These are phyloP conservation scores for Rhamnella rubrinervis DNA, from an alignment of 331 rosid species.

Conservation along the genomic window DNA sequence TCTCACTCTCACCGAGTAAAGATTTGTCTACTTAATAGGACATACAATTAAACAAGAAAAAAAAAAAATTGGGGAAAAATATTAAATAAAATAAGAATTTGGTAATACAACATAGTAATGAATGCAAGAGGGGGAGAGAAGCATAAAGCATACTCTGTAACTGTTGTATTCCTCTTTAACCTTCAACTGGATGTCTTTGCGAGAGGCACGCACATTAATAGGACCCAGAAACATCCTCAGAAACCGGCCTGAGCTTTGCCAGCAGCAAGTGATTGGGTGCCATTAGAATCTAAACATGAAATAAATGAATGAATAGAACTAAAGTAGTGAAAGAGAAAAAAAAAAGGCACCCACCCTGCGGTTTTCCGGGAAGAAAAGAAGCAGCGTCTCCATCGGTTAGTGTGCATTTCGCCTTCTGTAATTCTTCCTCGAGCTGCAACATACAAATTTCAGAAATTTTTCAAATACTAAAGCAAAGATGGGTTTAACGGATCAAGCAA, in stretches of 20 bases:
- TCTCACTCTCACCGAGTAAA: too few relatives aligned
- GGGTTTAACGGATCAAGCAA: neutral
- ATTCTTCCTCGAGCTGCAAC: conserved; percentile 75
- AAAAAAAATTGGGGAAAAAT: too few relatives aligned
- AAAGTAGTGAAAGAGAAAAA: neutral
- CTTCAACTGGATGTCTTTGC: conserved; percentile 87
- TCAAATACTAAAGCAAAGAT: neutral
- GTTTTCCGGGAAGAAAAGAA: conserved; percentile 69
- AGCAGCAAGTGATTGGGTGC: neutral
- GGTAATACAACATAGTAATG: neutral
- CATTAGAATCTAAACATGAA: neutral
- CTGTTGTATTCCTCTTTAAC: conserved; percentile 97
- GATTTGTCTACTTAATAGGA: neutral
- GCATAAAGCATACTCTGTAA: conserved; percentile 58
- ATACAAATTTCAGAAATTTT: conserved; percentile 5
- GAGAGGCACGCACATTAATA: conserved; percentile 81
- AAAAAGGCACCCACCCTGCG: conserved; percentile 56
- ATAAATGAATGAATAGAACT: neutral
- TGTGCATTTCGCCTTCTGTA: conserved; percentile 71
- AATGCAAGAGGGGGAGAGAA: neutral
- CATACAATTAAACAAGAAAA: neutral
- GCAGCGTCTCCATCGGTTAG: conserved; percentile 83
- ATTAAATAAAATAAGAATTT: too few relatives aligned
- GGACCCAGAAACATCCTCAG: conserved; percentile 99
- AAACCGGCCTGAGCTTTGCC: conserved; percentile 52